Percentiles rank a stretch among this genome's conserved stretches.
Evolutionary conservation across 2,329 filamentous ascomycete genomes (phyloP).

Genomic region (Pseudocercospora cruenta): DNA sequence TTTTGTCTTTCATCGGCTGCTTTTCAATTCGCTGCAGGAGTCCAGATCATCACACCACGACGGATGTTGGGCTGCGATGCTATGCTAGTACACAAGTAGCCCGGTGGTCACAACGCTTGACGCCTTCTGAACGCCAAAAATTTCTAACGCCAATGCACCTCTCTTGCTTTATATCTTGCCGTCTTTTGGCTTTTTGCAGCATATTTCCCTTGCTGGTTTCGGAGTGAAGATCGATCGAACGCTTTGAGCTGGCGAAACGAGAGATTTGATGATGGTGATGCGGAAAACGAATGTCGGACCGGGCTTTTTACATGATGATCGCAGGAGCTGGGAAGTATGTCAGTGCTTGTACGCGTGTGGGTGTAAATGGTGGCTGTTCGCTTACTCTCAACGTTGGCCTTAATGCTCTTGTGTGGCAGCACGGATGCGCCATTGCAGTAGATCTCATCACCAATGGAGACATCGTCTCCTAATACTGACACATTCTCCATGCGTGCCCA

Average conservation of each 20-base stretch:
- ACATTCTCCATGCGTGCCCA: constrained; percentile 98
- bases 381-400: constrained; percentile 88
- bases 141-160: neutral
- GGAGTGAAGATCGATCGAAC: constrained; percentile 20
- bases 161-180: neutral
- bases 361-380: constrained; percentile 17
- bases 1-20: neutral
- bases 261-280: neutral
- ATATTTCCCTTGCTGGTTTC: constrained; percentile 3
- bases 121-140: constrained; percentile 4
- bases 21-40: neutral
- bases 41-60: neutral
- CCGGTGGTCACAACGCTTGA: neutral
- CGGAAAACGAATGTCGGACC: neutral
- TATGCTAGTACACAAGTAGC: constrained; percentile 1
- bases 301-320: constrained; percentile 30
- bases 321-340: constrained; percentile 25
- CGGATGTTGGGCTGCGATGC: constrained; percentile 13
- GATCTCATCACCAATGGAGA: constrained; percentile 96
- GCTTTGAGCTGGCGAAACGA: constrained; percentile 5
- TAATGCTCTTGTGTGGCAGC: constrained; percentile 97
- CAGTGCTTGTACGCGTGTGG: constrained; percentile 9
- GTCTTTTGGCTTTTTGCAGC: neutral
- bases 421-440: constrained; percentile 93
- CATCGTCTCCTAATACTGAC: constrained; percentile 95